Evolutionary conservation across 768 basidiomycete genomes (phyloP), one percentile per base, ranked within the genome.

Genomic region (Kwoniella mangroviensis): DNA sequence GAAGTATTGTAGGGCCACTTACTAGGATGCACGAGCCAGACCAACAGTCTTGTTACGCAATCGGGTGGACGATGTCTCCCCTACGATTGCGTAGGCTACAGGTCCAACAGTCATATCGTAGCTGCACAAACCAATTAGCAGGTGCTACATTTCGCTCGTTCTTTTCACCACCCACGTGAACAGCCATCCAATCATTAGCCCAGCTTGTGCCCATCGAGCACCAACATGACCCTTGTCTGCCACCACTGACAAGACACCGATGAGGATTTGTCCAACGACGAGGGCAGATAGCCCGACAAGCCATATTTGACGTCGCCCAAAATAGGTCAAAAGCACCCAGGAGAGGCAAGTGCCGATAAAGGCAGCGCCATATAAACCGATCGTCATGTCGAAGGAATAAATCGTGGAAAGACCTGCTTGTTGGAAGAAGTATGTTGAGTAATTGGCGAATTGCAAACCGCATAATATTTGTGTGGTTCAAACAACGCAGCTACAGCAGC

Each of bases 281-380:
- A 69, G 58, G 26, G 65, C 60, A 7, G 59, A 57, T 40, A 73
- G 57, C 56, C 71, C 69, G 17, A 63, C 52, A n/a, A 76, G 42
- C 68, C 61, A 70, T 34, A 78, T 72, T 22, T 26, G 34, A 21
- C 79, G 49, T 73, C 83, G 81, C 4, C 84, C 84, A 67, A 81
- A 74, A 12, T 60, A 55, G 9, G 42, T 61, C 40, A 79, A 63
- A 21, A 79, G 52, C 28, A 70, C 71, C 80, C 80, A 81, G 3
- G 74, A 75, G 26, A 69, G 63, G 45, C 75, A 52, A 34, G 80
- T 81, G 17, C 80, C 80, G 65, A 77, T 52, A 45, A 73, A 69
- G 17, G 74, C 76, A 42, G 73, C 53, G 12, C 55, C 69, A 58
- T 70, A 70, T 11, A 76, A 69, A 6, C 63, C 73, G 40, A 76